Base-by-base conservation (phyloP, 108 stramenopile species). In the Aurantiochytrium sp. region DNA sequence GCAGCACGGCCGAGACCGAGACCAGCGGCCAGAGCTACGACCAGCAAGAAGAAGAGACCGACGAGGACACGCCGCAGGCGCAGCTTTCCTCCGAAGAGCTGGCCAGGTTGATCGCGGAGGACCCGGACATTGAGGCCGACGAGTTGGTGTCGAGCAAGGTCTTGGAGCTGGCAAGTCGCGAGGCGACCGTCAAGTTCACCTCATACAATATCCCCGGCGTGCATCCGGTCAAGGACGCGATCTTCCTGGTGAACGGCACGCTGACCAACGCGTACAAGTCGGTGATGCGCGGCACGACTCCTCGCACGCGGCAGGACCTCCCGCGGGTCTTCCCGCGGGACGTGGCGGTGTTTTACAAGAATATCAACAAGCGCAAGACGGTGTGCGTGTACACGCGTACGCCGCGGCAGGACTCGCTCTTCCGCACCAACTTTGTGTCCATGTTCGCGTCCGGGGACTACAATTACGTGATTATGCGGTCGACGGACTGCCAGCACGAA, bases 381-480 rank as follows among this genome's bases (percentile, higher is more conserved):
- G 73, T 81, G 0, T 81, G 73, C 45, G 73, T 81, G 30, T 81
- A 48, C 30, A 81, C 73, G 10, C 73, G 73, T 22, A 81, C 73
- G 42, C 73, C 73, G 12, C 73, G 73, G 6, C 73, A 81, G 24
- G 73, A 81, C 73, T 81, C 73, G 42, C 73, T 81, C 45, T 81
- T 81, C 32, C 39, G 45, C n/a, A 81, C 73, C 12, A 81, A 81
- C 73, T 48, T 81, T 30, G 12, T 81, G 42, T 81, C 73, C 39
- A 81, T 81, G 73, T 81, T 81, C 24, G 73, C 24, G 10, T 48
- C 42, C 8, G 73, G 73, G 10, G 73, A 81, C 42, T 81, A 81
- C 45, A 81, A 81, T 24, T 81, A 81, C 32, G 73, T 48, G 39
- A 81, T 81, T 24, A 81, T 81, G 73, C 73, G 73, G 12, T 81